A percentile compares a stretch with the other conserved stretches of the same genome.
These are phyloP conservation scores for Chaetoceros tenuissimus DNA, from an alignment of 108 stramenopile genomes.

Conservation along the genomic window DNA sequence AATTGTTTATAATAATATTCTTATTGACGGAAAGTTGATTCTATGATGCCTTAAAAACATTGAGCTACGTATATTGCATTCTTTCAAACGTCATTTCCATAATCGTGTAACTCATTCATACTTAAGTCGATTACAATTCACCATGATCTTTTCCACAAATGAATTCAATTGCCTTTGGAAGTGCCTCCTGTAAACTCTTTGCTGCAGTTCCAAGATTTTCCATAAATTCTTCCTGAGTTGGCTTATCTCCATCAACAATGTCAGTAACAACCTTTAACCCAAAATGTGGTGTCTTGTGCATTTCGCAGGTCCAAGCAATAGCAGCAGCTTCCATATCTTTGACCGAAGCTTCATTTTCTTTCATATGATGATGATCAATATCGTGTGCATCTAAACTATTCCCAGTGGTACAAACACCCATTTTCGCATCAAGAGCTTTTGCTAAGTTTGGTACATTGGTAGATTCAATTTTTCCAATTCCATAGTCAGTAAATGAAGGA, in stretches of 20 bases:
- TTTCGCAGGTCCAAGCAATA: slow-evolving; percentile 81
- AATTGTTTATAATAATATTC: neutral
- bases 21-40: too few relatives aligned
- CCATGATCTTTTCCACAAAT: slow-evolving; percentile 56
- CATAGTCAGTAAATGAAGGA: slow-evolving; percentile 84
- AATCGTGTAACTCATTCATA: too few relatives aligned
- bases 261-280: slow-evolving; percentile 96
- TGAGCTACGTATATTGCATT: too few relatives aligned
- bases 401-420: slow-evolving; percentile 87
- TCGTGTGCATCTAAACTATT: slow-evolving; percentile 88
- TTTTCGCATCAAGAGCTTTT: slow-evolving; percentile 46
- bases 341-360: slow-evolving; percentile 75
- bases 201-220: slow-evolving; percentile 87
- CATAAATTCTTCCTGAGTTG: slow-evolving; percentile 91
- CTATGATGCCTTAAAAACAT: too few relatives aligned
- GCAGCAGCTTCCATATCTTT: slow-evolving; percentile 99
- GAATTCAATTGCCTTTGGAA: slow-evolving; percentile 86
- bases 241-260: slow-evolving; percentile 86
- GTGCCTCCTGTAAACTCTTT: slow-evolving; percentile 71
- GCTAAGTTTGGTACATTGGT: slow-evolving; percentile 34
- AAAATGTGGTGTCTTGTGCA: slow-evolving; percentile 73
- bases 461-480: slow-evolving; percentile 64
- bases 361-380: slow-evolving; percentile 65
- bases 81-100: too few relatives aligned
- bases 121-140: slow-evolving; percentile 38